Evolutionary conservation across 768 basidiomycete species (phyloP), one percentile per base, ranked within the genome.

Genomic region (Mycena kentingensis): DNA sequence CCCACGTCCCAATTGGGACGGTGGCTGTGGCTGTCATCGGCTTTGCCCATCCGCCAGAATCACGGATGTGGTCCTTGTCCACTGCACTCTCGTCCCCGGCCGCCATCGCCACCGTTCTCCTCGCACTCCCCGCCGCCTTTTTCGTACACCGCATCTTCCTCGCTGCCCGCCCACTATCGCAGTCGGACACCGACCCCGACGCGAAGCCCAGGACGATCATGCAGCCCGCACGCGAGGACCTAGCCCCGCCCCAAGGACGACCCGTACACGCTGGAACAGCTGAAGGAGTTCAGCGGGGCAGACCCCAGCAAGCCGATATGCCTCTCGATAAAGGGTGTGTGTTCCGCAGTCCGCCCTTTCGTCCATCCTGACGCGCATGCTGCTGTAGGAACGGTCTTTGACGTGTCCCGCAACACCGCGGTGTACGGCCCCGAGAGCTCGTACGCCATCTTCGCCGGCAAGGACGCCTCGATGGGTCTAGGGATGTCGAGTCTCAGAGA

Each of bases 301-400:
- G 80, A 85, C 56, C 65, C 77, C 0, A 63, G 69, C 34, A 82
- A 81, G 60, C 90, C 92, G 1, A 90, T 98, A 55, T 93, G 88
- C 60, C 88, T 98, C 36, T 87, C 93, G 26, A 95, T 98, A 73
- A 98, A 97, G 78, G 92, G 91, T 85, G 52, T 34, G 65, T 60
- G 57, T 15, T n/a, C n/a, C 18, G 43, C 18, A 44, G 46, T 21
- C 11, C 36, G 1, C 16, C 27, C 36, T 22, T 22, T 24, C 50
- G n/a, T 22, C 18, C 22, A 45, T 3, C 19, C 29, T 39, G 44
- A 50, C 13, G 21, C 19, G 6, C 13, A 11, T 34, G 13, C n/a
- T 5, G n/a, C n/a, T n/a, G n/a, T n/a, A 90, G 90, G 94, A 39
- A 87, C 85, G 1, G 79, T 98, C 8, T 98, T 97, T 70, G 94